Conservation (phyloP, 495 filamentous ascomycete genomes). For the Opeltia flavorubescens region DNA sequence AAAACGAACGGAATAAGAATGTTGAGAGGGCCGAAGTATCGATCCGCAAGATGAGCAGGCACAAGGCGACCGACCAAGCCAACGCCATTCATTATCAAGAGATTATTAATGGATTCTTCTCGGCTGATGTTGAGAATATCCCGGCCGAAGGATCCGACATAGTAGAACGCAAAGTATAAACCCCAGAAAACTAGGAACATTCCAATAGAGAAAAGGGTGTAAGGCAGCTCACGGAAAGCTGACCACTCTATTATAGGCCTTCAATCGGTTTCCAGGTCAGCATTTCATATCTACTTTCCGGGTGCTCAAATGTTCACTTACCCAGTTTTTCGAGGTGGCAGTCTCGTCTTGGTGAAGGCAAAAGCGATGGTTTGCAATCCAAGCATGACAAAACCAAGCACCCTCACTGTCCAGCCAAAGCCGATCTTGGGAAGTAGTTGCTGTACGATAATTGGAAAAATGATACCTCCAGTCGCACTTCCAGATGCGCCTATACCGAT, state of each 20-base stretch:
- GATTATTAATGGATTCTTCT: slow-evolving; percentile 41
- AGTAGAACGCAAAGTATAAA: slow-evolving; percentile 51
- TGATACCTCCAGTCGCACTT: slow-evolving; percentile 57
- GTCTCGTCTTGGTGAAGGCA: slow-evolving; percentile 42
- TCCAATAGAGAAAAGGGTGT: slow-evolving; percentile 50
- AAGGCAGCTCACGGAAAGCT: slow-evolving; percentile 53
- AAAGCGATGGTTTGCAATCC: slow-evolving; percentile 38
- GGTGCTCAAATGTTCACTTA: too few species aligned
- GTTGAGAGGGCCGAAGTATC: slow-evolving; percentile 40
- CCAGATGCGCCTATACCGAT: slow-evolving; percentile 56
- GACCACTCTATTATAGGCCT: slow-evolving; percentile 49
- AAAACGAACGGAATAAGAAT: slow-evolving; percentile 31
- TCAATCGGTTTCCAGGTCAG: too few species aligned
- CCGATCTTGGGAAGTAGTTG: slow-evolving; percentile 53
- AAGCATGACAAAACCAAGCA: slow-evolving; percentile 59
- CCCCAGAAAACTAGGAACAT: slow-evolving; percentile 54
- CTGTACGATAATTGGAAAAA: slow-evolving; percentile 62
- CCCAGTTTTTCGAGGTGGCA: slow-evolving; percentile 51
- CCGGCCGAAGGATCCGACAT: slow-evolving; percentile 38
- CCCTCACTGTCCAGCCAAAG: slow-evolving; percentile 67
- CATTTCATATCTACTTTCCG: too few species aligned
- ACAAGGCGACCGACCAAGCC: slow-evolving; percentile 45
- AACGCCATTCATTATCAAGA: slow-evolving; percentile 53
- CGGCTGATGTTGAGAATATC: slow-evolving; percentile 40
- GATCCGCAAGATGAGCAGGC: slow-evolving; percentile 46